Evolutionary conservation across 257 asterid genomes (phyloP).

Genomic region (Sherardia arvensis): DNA sequence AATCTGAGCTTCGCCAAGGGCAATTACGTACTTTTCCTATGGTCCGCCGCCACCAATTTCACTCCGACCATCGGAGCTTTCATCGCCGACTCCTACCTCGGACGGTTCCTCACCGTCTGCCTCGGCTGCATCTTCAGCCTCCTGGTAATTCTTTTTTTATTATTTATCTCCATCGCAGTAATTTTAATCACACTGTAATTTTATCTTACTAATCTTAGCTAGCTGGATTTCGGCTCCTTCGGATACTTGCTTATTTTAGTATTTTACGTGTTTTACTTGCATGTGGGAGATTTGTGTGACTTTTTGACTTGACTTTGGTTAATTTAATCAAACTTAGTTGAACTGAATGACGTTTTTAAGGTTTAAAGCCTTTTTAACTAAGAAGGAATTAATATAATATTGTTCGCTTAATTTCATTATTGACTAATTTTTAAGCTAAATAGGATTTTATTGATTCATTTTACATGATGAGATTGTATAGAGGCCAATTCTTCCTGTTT

Average conservation of each 20-base stretch:
- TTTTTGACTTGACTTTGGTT: background rate
- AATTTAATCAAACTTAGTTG: background rate
- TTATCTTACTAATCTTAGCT: background rate
- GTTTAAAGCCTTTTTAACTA: too few relatives aligned
- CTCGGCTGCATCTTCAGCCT: slow-evolving; percentile 50
- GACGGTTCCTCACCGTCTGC: slow-evolving; percentile 47
- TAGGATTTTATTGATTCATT: too few relatives aligned
- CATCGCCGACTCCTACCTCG: slow-evolving; percentile 55
- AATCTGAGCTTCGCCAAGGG: slow-evolving; percentile 35
- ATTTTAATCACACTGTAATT: background rate
- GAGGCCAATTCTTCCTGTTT: too few relatives aligned
- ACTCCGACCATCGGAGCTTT: slow-evolving; percentile 58
- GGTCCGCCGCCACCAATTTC: slow-evolving; percentile 63
- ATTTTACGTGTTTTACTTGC: background rate
- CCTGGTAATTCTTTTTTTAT: slow-evolving; percentile 38
- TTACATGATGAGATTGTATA: too few relatives aligned
- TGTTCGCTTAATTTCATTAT: too few relatives aligned
- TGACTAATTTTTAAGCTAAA: background rate
- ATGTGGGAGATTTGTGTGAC: background rate
- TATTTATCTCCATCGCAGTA: too few relatives aligned
- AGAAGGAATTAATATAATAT: too few relatives aligned
- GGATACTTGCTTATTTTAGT: background rate
- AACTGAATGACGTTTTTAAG: background rate
- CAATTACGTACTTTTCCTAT: slow-evolving; percentile 32
- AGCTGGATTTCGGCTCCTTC: background rate